phyloP scores from a whole-genome alignment of 2,329 filamentous ascomycete species.

The Sporothrix dimorphospora region DNA sequence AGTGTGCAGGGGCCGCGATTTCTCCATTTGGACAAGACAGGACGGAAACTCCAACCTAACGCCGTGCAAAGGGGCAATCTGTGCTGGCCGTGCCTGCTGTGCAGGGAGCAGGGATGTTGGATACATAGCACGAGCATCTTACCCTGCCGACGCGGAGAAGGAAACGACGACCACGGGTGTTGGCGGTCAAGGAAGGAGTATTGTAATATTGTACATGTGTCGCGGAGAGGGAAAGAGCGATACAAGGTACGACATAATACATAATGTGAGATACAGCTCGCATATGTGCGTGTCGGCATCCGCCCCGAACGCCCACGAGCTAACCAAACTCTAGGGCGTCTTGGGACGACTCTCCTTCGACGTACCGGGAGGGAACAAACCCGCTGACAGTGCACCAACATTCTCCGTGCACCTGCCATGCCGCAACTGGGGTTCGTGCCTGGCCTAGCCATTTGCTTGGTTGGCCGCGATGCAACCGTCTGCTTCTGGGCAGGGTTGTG shows the following conservation, averaged over 20 bases:
- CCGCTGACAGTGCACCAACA: slow-evolving; percentile 12
- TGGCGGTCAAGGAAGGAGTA: neutral
- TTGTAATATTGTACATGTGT: neutral
- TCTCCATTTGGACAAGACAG: slow-evolving; percentile 7
- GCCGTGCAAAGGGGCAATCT: neutral
- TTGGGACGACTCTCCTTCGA: slow-evolving; percentile 20
- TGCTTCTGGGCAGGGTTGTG: neutral
- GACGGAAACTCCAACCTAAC: slow-evolving; percentile 12
- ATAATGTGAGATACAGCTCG: neutral
- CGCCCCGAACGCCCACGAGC: slow-evolving; percentile 20
- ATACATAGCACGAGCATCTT: neutral
- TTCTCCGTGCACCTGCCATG: slow-evolving; percentile 14
- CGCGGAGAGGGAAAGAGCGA: neutral
- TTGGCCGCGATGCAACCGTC: neutral
- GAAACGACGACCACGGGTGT: neutral
- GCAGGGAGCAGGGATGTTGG: slow-evolving; percentile 8
- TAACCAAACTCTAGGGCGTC: slow-evolving; percentile 20
- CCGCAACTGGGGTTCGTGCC: slow-evolving; percentile 18
- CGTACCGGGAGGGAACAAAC: slow-evolving; percentile 24
- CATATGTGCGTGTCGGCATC: slow-evolving; percentile 16
- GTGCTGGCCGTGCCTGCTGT: slow-evolving; percentile 4
- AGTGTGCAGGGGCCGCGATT: slow-evolving; percentile 6
- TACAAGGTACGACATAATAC: neutral
- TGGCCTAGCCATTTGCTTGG: slow-evolving; percentile 16
- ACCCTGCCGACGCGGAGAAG: slow-evolving; percentile 11